Conservation (phyloP, 2,329 filamentous ascomycete genomes). For the Plectosphaerella cucumerina region DNA sequence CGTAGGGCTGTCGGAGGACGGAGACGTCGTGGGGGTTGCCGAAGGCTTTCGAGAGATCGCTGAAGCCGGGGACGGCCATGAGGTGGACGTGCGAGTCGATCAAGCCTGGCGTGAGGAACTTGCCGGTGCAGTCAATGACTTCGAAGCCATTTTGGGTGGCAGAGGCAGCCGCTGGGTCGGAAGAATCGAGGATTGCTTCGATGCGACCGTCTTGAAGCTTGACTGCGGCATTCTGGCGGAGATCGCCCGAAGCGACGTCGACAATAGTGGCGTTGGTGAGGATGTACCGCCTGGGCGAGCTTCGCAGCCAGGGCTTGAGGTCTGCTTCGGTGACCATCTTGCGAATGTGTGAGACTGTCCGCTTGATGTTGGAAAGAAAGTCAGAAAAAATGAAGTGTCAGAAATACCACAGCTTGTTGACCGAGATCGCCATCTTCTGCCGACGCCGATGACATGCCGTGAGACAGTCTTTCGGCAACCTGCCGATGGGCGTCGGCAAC, state of each 20-base stretch:
- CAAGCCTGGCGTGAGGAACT: conserved; percentile 26
- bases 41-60: conserved; percentile 18
- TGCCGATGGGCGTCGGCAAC: conserved; percentile 1
- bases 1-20: conserved; percentile 43
- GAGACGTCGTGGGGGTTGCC: conserved; percentile 29
- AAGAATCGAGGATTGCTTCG: conserved; percentile 14
- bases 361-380: not conserved
- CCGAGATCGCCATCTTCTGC: not conserved
- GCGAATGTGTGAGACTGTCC: not conserved
- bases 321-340: conserved; percentile 19
- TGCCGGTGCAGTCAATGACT: conserved; percentile 19
- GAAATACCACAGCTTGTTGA: not conserved
- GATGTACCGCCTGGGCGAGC: conserved; percentile 23
- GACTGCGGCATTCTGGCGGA: conserved; percentile 23
- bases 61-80: conserved; percentile 22
- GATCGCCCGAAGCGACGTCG: conserved; percentile 29
- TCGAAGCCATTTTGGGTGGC: conserved; percentile 16
- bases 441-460: not conserved
- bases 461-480: not conserved
- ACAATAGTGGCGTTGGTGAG: conserved; percentile 41
- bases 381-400: no score
- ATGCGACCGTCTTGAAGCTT: conserved; percentile 30
- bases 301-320: conserved; percentile 29
- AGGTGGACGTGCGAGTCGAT: conserved; percentile 29
- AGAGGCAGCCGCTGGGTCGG: not conserved